Evolutionary conservation across 768 basidiomycete genomes (phyloP), one percentile per base, ranked within the genome.

Genomic region (Roridomyces roridus): DNA sequence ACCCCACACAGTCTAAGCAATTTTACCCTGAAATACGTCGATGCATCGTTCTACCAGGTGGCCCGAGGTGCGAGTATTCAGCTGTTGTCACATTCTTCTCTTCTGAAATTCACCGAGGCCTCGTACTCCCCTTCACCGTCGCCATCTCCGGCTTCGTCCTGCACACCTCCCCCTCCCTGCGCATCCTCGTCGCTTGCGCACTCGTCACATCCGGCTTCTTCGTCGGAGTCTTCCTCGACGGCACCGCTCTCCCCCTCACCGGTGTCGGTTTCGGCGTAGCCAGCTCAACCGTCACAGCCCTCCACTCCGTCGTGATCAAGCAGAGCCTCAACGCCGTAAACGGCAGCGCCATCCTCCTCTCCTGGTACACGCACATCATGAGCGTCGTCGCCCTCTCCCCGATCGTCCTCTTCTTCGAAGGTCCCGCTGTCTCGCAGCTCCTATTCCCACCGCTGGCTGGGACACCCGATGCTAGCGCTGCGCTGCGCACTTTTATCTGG

Each of bases 251-350:
- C 29, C 85, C 85, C 6, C 37, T 79, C 24, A 62, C 87, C 36
- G 96, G 96, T 17, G 74, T 96, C 58, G 70, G 72, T 29, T 96
- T 94, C 66, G 96, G 96, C 57, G 85, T 96, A 14, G 75, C 88
- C 26, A 91, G 88, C 63, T 95, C 93, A 6, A 76, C 86, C n/a
- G 90, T 95, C 59, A 94, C 93, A 10, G 91, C 95, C 1, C 72
- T 88, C 14, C 96, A 98, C 70, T 94, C 94, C 2, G 93, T 97
- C 24, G 88, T 97, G 55, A 97, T 98, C 77, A 98, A 98, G 74
- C 85, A 87, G 62, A 88, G 86, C 40, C 77, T 98, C 18, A 80
- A 78, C 35, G 80, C 91, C 45, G 94, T 98, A 29, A 83, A 88
- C 29, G 92, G 91, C 57, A 93, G 90, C 59, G 90, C 96, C 7